A percentile compares a stretch with the other conserved stretches of the same genome.
Evolutionary conservation across 2,329 filamentous ascomycete species (phyloP).

Genomic region (Sphaerulina musiva): DNA sequence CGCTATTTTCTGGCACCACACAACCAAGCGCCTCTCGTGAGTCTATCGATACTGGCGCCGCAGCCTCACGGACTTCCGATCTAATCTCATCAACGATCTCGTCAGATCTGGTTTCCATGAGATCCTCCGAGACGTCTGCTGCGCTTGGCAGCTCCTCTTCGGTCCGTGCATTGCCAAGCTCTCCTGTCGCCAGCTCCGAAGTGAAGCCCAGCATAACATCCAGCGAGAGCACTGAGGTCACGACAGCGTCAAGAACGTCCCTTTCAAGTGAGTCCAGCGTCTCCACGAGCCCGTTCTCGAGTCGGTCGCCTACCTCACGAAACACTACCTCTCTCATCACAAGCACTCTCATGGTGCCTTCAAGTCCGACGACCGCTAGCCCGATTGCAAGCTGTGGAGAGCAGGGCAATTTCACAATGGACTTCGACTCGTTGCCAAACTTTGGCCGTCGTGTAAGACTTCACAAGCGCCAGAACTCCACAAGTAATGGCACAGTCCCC

Average conservation of each 20-base stretch:
- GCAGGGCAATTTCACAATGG: conserved; percentile 39
- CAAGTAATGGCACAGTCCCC: conserved; percentile 9
- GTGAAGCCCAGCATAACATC: too few species aligned
- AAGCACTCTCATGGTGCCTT: not conserved
- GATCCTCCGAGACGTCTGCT: too few species aligned
- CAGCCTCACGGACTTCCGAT: not conserved
- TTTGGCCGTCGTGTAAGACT: conserved; percentile 26
- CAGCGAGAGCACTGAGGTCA: not conserved
- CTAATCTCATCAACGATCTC: not conserved
- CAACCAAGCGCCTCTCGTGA: not conserved
- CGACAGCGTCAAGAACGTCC: not conserved
- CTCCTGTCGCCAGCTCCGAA: too few species aligned
- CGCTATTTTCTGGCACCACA: not conserved
- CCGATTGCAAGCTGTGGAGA: conserved; percentile 37
- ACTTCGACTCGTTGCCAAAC: conserved; percentile 35
- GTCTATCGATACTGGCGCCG: not conserved
- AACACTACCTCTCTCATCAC: conserved; percentile 16
- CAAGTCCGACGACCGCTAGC: conserved; percentile 13
- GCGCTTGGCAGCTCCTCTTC: too few species aligned
- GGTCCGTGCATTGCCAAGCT: too few species aligned
- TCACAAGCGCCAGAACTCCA: conserved; percentile 7
- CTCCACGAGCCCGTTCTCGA: not conserved
- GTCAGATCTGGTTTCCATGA: not conserved
- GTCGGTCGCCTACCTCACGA: conserved; percentile 1
- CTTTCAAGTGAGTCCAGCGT: not conserved